Evolutionary conservation across 768 basidiomycete species (phyloP).

Genomic region (Agrocybe praecox): DNA sequence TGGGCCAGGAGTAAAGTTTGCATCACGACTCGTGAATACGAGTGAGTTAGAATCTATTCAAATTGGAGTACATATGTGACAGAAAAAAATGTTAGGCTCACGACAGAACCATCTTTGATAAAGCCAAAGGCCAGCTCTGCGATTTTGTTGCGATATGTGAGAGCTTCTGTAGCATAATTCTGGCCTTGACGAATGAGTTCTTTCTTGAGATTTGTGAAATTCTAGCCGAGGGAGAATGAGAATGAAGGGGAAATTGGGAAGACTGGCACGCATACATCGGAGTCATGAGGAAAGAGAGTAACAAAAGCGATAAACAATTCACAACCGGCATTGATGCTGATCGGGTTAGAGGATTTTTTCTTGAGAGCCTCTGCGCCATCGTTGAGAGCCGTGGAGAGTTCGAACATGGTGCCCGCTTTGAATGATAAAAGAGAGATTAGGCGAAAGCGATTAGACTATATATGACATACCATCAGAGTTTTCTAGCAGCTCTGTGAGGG

Average conservation of each 20-base stretch:
- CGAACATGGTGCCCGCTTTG: slow-evolving; percentile 90
- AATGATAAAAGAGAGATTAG: slow-evolving; percentile 11
- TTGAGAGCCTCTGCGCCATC: slow-evolving; percentile 70
- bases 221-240: slow-evolving; percentile 43
- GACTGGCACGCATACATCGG: slow-evolving; percentile 54
- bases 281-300: slow-evolving; percentile 81
- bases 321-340: slow-evolving; percentile 87
- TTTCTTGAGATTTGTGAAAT: slow-evolving; percentile 80
- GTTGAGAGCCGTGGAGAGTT: slow-evolving; percentile 84
- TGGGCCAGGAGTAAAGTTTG: slow-evolving; percentile 91
- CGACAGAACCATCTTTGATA: slow-evolving; percentile 93
- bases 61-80: slow-evolving; percentile 8
- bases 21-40: slow-evolving; percentile 95
- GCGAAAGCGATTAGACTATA: slow-evolving; percentile 1
- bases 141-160: slow-evolving; percentile 88
- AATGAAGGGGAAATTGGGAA: neutral
- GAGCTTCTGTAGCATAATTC: slow-evolving; percentile 74
- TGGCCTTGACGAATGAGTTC: slow-evolving; percentile 83
- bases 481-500: slow-evolving; percentile 81
- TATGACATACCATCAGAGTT: slow-evolving; percentile 67
- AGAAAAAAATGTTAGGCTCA: slow-evolving; percentile 32
- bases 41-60: slow-evolving; percentile 92
- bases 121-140: slow-evolving; percentile 88
- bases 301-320: slow-evolving; percentile 91
- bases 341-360: slow-evolving; percentile 68